These are phyloP conservation scores for Neofusicoccum umdonicola DNA, from an alignment of 2,329 filamentous ascomycete genomes.

Conservation along the genomic window DNA sequence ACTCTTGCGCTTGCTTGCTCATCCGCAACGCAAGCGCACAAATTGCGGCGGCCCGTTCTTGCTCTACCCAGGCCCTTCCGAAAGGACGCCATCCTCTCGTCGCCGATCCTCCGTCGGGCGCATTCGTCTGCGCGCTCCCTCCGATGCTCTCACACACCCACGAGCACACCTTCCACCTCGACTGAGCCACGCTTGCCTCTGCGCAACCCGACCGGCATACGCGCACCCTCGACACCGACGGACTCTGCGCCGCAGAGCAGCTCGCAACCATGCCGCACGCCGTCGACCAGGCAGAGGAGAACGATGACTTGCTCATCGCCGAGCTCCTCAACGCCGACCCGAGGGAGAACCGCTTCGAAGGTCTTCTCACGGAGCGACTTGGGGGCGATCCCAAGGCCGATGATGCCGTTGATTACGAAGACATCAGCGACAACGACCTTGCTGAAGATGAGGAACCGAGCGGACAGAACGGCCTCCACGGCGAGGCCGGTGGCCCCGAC, in stretches of 20 bases:
- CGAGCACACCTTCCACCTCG: neutral
- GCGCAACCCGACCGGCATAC: neutral
- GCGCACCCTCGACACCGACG: neutral
- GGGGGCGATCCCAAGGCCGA: slow-evolving; percentile 74
- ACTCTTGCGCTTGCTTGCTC: neutral
- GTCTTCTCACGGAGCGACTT: slow-evolving; percentile 31
- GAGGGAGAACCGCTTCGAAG: slow-evolving; percentile 26
- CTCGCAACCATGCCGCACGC: slow-evolving; percentile 37
- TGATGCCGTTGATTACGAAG: slow-evolving; percentile 86
- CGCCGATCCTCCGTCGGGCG: neutral
- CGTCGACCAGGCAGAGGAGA: slow-evolving; percentile 22
- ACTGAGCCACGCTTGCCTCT: neutral
- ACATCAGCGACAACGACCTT: slow-evolving; percentile 88
- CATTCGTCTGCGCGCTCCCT: neutral
- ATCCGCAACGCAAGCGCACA: neutral
- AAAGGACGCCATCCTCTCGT: neutral
- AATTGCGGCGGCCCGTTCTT: neutral
- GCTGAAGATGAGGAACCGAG: slow-evolving; percentile 64
- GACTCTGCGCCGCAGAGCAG: neutral
- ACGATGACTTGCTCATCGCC: slow-evolving; percentile 29
- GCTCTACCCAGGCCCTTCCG: neutral
- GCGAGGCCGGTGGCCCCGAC: slow-evolving; percentile 26
- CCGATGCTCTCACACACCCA: neutral
- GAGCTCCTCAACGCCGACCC: slow-evolving; percentile 26
- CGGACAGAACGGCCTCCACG: slow-evolving; percentile 24